These are phyloP conservation scores for Pestalotiopsis sp. DNA, from an alignment of 2,329 filamentous ascomycete species.

Conservation along the genomic window DNA sequence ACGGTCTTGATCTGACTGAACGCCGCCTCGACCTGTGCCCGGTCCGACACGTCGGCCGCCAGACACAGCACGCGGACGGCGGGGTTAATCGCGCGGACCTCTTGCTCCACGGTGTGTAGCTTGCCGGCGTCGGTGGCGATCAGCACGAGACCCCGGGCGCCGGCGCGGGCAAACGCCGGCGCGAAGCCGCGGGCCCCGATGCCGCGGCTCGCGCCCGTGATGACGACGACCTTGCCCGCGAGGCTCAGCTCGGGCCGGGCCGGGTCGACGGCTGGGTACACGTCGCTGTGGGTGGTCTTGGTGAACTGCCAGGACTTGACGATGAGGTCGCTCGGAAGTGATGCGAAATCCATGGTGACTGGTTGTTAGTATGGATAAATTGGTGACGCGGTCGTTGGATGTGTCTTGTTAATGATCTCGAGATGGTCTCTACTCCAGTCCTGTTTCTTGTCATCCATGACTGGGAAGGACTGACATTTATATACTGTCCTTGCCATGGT, in stretches of 20 bases:
- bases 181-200: slow-evolving; percentile 32
- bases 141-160: slow-evolving; percentile 23
- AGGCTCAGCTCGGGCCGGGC: slow-evolving; percentile 52
- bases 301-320: slow-evolving; percentile 23
- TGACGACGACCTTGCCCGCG: slow-evolving; percentile 72
- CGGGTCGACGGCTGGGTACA: slow-evolving; percentile 11
- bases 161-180: slow-evolving; percentile 23
- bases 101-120: slow-evolving; percentile 34
- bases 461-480: background rate
- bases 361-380: background rate
- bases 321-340: slow-evolving; percentile 27
- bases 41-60: slow-evolving; percentile 19
- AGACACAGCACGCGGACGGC: slow-evolving; percentile 16
- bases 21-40: slow-evolving; percentile 17
- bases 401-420: background rate
- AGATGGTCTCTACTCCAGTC: background rate
- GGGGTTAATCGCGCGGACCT: slow-evolving; percentile 31
- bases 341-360: background rate
- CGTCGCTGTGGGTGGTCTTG: slow-evolving; percentile 4
- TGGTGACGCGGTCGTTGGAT: background rate
- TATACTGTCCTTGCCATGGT: background rate
- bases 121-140: slow-evolving; percentile 38
- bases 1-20: slow-evolving; percentile 18
- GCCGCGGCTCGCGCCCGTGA: slow-evolving; percentile 62
- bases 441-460: background rate